These are phyloP conservation scores for Candida odintsovae DNA, from an alignment of 805 yeast species.

Conservation along the genomic window DNA sequence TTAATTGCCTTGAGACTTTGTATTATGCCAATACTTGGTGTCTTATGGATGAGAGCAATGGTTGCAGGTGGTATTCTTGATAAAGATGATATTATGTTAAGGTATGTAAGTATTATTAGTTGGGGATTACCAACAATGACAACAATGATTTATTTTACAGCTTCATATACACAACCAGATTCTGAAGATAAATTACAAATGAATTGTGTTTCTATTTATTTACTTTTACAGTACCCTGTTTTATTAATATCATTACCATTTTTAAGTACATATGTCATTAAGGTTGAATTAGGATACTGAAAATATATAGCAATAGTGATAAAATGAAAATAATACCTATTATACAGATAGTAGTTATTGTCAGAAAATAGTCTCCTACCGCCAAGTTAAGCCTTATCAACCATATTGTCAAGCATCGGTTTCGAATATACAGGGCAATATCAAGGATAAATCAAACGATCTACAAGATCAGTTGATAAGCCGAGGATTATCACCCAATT, in stretches of 20 bases:
- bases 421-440: too few species aligned
- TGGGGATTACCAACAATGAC: conserved; percentile 86
- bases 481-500: too few species aligned
- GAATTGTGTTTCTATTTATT: conserved; percentile 5
- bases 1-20: conserved; percentile 54
- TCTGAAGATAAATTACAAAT: conserved; percentile 6
- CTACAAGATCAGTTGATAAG: too few species aligned
- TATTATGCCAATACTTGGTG: conserved; percentile 72
- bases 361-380: too few species aligned
- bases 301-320: too few species aligned
- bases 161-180: conserved; percentile 60
- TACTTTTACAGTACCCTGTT: conserved; percentile 7
- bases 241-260: conserved; percentile 6
- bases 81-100: conserved; percentile 37
- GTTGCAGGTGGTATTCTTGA: conserved; percentile 58
- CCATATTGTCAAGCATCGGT: too few species aligned
- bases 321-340: too few species aligned
- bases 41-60: conserved; percentile 57
- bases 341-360: too few species aligned
- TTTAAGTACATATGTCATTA: conserved; percentile 5
- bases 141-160: conserved; percentile 76
- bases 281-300: conserved; percentile 2
- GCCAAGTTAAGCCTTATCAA: too few species aligned
- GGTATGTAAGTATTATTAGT: conserved; percentile 66
- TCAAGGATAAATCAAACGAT: too few species aligned